Evolutionary conservation across 148 eudicot genomes (phyloP), one percentile per base, ranked within the genome.

Genomic region (Limonium bicolor): DNA sequence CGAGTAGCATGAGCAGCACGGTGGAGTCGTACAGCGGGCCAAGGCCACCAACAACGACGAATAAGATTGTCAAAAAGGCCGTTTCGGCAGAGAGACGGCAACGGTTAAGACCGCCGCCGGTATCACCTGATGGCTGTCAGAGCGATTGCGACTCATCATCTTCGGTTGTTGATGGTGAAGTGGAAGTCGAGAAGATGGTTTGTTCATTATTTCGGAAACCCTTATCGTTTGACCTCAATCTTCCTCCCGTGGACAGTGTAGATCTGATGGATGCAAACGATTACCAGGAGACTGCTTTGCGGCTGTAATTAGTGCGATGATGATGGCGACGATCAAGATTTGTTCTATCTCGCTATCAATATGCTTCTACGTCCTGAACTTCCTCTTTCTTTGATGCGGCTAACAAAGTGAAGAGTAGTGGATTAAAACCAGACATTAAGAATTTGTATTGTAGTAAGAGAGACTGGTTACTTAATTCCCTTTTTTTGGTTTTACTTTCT

Each of bases 1-100:
- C 66, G 0, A 78, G 86, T 44, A 58, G 86, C 41, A 56, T 78
- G 68, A 78, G 86, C 20, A 74, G 82, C 51, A 82, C 94, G 14
- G 82, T 82, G 2, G 94, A 82, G 57, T 71, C 82, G 0, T 60
- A 57, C 35, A 80, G 74, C 20, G 70, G 68, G 9, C 79, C 80
- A 0, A 37, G 47, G 50, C 58, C 66, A 59, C 52, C 30, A 15
- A 20, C 30, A 11, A 27, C 54, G 29, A 7, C 49, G 25, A 27
- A n/a, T n/a, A n/a, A n/a, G n/a, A n/a, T n/a, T 14, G 28, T 7
- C 13, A 7, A 37, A 9, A 35, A 25, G 6, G 20, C 6, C 10
- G 30, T 35, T 11, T 6, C 56, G 50, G 26, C 11, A 14, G 3
- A 27, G 23, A 20, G 30, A 12, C 43, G 63, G 30, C 14, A 32